phyloP scores from a whole-genome alignment of 805 yeast species.

The Candida berthetii region DNA sequence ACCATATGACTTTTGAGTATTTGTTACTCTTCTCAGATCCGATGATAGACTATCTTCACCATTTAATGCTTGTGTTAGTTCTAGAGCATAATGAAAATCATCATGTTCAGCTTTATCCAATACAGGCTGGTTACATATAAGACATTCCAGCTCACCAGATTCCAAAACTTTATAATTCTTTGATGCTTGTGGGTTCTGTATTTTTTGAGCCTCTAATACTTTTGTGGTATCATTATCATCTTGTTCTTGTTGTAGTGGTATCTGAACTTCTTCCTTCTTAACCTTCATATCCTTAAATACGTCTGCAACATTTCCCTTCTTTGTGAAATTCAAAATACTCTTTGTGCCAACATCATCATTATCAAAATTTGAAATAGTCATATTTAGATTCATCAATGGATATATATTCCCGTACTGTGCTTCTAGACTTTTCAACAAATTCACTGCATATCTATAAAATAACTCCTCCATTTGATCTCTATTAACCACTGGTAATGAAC shows the following conservation, averaged over 20 bases:
- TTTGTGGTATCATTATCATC: background rate
- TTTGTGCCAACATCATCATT: conserved; percentile 18
- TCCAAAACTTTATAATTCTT: background rate
- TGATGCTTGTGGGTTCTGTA: background rate
- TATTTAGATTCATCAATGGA: conserved; percentile 44
- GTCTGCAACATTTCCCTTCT: conserved; percentile 8
- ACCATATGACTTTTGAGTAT: conserved; percentile 2
- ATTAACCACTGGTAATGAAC: conserved; percentile 12
- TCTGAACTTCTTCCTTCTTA: background rate
- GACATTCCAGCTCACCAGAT: conserved; percentile 3
- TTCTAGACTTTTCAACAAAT: conserved; percentile 35
- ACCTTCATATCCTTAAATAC: conserved; percentile 4
- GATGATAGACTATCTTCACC: conserved; percentile 18
- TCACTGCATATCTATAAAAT: conserved; percentile 26
- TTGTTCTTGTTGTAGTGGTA: background rate
- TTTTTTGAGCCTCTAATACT: background rate
- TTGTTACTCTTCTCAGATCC: conserved; percentile 7
- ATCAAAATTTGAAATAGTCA: conserved; percentile 51
- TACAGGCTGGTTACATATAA: conserved; percentile 8
- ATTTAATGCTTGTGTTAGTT: conserved; percentile 38
- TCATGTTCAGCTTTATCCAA: conserved; percentile 36
- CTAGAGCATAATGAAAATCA: conserved; percentile 49
- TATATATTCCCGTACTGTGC: conserved; percentile 26
- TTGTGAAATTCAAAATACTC: conserved; percentile 15
- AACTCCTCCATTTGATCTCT: conserved; percentile 16